Evolutionary conservation across 495 filamentous ascomycete genomes (phyloP).

Genomic region (Aspergillus conjunctus): DNA sequence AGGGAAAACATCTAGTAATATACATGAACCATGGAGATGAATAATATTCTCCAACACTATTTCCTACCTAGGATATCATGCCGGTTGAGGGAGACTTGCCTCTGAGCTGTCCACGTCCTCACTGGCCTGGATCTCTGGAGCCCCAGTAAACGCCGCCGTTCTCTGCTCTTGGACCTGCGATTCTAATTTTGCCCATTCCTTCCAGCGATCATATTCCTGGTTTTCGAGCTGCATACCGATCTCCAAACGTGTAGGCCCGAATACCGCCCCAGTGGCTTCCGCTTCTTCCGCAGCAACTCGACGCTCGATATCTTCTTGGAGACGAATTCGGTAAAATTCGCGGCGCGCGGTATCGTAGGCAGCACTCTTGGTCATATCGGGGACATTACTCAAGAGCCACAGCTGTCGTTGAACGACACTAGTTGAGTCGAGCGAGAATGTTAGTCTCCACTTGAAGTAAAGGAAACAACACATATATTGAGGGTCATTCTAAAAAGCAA

Average conservation of each 20-base stretch:
- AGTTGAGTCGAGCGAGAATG: background rate
- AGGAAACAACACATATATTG: background rate
- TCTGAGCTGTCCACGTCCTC: conserved; percentile 12
- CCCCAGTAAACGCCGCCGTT: conserved; percentile 34
- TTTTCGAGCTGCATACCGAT: conserved; percentile 84
- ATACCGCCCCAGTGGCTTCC: conserved; percentile 78
- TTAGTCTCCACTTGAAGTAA: conserved; percentile 23
- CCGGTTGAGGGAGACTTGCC: background rate
- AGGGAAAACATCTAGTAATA: conserved; percentile 33
- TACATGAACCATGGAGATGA: conserved; percentile 36
- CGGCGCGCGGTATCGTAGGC: conserved; percentile 89
- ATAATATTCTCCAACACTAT: conserved; percentile 6
- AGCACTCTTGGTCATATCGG: conserved; percentile 56
- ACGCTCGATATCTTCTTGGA: conserved; percentile 79
- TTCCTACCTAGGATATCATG: conserved; percentile 9
- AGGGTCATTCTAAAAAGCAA: background rate
- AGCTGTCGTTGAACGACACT: conserved; percentile 94
- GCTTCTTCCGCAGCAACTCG: conserved; percentile 90
- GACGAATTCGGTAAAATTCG: conserved; percentile 85
- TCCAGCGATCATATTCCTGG: conserved; percentile 75
- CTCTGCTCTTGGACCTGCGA: conserved; percentile 40
- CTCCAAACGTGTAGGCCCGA: conserved; percentile 72
- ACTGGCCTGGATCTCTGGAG: conserved; percentile 32
- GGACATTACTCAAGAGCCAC: conserved; percentile 71
- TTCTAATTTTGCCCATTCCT: conserved; percentile 69